Evolutionary conservation across 2,329 filamentous ascomycete species (phyloP), one percentile per base, ranked within the genome.

Genomic region (Dactylonectria macrodidyma): DNA sequence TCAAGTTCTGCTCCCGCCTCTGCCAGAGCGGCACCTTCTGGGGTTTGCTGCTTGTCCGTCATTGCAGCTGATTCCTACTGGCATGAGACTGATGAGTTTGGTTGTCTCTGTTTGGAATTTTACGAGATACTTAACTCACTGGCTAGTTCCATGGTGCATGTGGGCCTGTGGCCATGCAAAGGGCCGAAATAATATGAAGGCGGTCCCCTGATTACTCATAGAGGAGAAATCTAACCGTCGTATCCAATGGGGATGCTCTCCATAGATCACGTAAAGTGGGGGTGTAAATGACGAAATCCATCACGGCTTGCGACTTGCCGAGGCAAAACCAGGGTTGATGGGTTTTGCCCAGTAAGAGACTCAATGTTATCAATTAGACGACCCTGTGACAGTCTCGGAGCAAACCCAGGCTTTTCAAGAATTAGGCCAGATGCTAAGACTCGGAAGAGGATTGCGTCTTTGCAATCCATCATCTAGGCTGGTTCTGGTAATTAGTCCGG

Each of bases 1-100:
- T 66, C 66, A 5, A 47, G 12, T 22, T 68, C 66, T 51, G 38
- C 44, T 14, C 41, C 59, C 12, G 5, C 16, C 41, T 44, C 16
- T 19, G 8, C 41, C 8, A 14, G 41, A n/a, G n/a, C 3, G n/a
- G 7, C 8, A n/a, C 14, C 41, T n/a, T 14, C 16, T n/a, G 41
- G 41, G 14, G 38, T 51, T 38, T 47, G 41, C 44, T 16, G 51
- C 7, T 5, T 22, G 33, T 54, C n/a, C 3, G 59, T 12, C 41
- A 50, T 62, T 36, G 48, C 38, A 26, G 34, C 47, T 56, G 41
- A 26, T 44, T 8, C 41, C 16, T n/a, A n/a, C 41, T n/a, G 41
- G 14, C n/a, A 6, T 44, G 41, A 44, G 14, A 3, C 41, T 8
- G 16, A 3, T 44, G 41, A 44, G 5, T 44, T n/a, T 44, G 3